Conservation (phyloP, 148 eudicot genomes). For the Vaccinium vitisidaea region DNA sequence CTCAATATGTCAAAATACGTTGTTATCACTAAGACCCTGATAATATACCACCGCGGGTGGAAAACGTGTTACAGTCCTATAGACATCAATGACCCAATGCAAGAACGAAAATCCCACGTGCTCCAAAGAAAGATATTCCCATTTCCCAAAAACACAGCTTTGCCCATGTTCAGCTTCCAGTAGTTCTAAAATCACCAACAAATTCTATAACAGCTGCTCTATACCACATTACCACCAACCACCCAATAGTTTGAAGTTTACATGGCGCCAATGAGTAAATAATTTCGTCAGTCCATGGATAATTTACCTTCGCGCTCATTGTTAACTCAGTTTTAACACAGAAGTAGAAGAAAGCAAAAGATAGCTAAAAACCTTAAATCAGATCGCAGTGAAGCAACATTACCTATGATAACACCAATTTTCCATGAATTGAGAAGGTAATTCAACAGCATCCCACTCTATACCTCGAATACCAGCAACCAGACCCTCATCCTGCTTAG, state of each 20-base stretch:
- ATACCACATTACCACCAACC: not conserved
- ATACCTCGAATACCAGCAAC: slow-evolving; percentile 95
- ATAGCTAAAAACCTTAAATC: not conserved
- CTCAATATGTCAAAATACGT: not conserved
- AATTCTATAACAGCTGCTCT: not conserved
- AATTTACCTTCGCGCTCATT: slow-evolving; percentile 1
- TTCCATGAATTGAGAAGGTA: slow-evolving; percentile 99
- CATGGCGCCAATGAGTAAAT: not conserved
- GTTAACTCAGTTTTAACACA: not conserved
- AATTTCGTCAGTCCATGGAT: not conserved
- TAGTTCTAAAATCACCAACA: not conserved
- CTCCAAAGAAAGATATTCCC: slow-evolving; percentile 4
- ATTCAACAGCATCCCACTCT: slow-evolving; percentile 99
- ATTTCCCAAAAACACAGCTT: not conserved
- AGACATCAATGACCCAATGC: slow-evolving; percentile 2
- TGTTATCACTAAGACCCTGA: not conserved
- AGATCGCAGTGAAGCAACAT: slow-evolving; percentile 6
- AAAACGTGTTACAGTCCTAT: not conserved
- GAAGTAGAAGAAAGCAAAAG: not conserved
- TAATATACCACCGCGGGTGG: not conserved
- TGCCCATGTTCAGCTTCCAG: not conserved
- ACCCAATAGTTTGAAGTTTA: not conserved
- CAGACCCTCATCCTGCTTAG: slow-evolving; percentile 95
- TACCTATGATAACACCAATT: slow-evolving; percentile 99
- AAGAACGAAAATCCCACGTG: not conserved